Base-by-base conservation (phyloP, 164 flowering plant species). In the Vitis vinifera region DNA sequence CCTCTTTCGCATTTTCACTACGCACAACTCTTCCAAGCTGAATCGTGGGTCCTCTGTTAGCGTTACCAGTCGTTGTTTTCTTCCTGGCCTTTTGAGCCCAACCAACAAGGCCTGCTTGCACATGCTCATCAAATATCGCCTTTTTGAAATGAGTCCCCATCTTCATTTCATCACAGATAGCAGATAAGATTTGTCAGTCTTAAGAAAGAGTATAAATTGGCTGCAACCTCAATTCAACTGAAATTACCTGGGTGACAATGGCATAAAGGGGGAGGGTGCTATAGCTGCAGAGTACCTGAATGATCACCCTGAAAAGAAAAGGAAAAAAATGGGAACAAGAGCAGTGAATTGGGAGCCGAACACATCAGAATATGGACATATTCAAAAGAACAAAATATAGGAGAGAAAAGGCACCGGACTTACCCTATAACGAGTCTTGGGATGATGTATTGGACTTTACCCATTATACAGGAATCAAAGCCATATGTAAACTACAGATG, bases 181-280 rank as follows among this genome's bases (percentile, higher is more conserved):
- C 27, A 49, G 11, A 12, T 49, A 62, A 44, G 10, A 2, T n/a
- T 5, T 3, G 52, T 27, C 17, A 50, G 1, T 29, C 29, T 8
- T 29, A 10, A 59, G 2, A 17, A 23, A 55, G 19, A 3, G 17
- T 14, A 44, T 9, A 29, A 14, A 51, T 0, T 17, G 27, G 27
- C 27, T 37, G 44, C 4, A 3, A 6, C 7, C 44, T 37, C 44
- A 37, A 37, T 37, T 37, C 44, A 37, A 64, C 16, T 56, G 19
- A 10, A 67, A 78, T 63, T 69, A 94, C 97, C 94, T 95, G 99
- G 16, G 96, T 87, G 59, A 95, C 98, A 61, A 95, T 82, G 47
- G 96, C 99, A 74, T 92, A 94, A 19, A 94, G 84, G 5, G 99
- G 99, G 37, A 94, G 85, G 16, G 99, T 92, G 76, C 98, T 91